A percentile compares a stretch with the other conserved stretches of the same genome.
Evolutionary conservation across 176 grass and related monocot species (phyloP).

Genomic region (Avena insularis): DNA sequence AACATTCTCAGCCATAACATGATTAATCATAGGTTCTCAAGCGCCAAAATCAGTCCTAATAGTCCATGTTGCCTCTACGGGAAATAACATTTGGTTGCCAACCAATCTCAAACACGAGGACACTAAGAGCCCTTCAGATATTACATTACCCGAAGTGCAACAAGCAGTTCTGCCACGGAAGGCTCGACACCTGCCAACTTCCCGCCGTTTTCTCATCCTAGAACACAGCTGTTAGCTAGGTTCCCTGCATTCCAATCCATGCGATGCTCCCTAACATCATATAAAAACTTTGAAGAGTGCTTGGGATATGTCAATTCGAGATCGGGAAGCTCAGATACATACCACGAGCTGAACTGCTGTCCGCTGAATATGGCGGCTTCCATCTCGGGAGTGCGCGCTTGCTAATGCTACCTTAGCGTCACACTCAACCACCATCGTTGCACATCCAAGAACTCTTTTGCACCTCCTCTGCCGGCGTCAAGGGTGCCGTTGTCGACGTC

Average conservation of each 20-base stretch:
- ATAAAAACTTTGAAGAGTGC: neutral
- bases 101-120: neutral
- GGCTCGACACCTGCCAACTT: neutral
- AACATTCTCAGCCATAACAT: neutral
- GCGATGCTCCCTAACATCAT: neutral
- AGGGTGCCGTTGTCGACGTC: neutral
- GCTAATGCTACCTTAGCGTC: slow-evolving; percentile 33
- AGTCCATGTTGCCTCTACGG: neutral
- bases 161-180: neutral
- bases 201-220: slow-evolving; percentile 43
- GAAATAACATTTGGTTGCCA: neutral
- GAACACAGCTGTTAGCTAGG: neutral
- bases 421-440: neutral
- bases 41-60: neutral
- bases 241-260: neutral
- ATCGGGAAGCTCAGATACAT: neutral
- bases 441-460: slow-evolving; percentile 20
- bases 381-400: slow-evolving; percentile 29
- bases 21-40: neutral
- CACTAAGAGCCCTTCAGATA: neutral
- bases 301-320: neutral
- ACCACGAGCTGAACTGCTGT: neutral
- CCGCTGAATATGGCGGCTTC: slow-evolving; percentile 34
- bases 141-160: slow-evolving; percentile 28
- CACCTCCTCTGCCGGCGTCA: neutral